A percentile compares a stretch with the other conserved stretches of the same genome.
Evolutionary conservation across 2,329 filamentous ascomycete species (phyloP).

Genomic region (Lasiodiplodia gonubiensis): DNA sequence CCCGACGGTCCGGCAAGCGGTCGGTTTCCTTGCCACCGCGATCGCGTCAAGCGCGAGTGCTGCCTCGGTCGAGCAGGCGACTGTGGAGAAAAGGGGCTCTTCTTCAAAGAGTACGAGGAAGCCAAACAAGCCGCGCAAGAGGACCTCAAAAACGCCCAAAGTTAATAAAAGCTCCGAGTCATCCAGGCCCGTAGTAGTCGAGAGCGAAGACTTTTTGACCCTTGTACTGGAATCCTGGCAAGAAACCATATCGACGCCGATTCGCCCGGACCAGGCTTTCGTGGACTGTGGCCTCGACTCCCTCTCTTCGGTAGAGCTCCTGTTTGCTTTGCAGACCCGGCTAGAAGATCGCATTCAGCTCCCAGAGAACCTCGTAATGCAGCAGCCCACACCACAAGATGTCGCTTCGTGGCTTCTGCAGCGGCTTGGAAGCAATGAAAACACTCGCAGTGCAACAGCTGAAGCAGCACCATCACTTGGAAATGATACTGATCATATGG

Average conservation of each 20-base stretch:
- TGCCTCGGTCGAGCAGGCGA: no score
- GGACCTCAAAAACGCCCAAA: no score
- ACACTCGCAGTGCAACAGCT: no score
- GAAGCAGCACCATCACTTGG: no score
- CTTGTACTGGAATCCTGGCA: neutral
- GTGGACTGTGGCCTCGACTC: neutral
- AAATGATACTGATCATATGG: neutral
- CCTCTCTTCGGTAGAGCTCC: neutral
- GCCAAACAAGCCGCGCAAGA: no score
- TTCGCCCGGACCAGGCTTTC: neutral
- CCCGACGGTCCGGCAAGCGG: no score
- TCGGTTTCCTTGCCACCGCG: no score
- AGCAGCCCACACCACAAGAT: slow-evolving; percentile 30
- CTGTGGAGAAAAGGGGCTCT: no score
- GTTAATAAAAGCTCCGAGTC: neutral
- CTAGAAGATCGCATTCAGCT: neutral
- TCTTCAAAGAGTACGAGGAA: no score
- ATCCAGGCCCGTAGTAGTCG: neutral
- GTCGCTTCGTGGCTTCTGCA: slow-evolving; percentile 32
- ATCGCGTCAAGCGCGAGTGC: no score
- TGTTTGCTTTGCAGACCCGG: neutral
- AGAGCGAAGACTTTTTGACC: neutral
- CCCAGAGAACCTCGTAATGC: neutral
- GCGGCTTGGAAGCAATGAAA: neutral
- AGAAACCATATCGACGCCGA: neutral